Evolutionary conservation across 1,139 yeast species (phyloP).

Genomic region (Yamadazyma pseudoaaseri): DNA sequence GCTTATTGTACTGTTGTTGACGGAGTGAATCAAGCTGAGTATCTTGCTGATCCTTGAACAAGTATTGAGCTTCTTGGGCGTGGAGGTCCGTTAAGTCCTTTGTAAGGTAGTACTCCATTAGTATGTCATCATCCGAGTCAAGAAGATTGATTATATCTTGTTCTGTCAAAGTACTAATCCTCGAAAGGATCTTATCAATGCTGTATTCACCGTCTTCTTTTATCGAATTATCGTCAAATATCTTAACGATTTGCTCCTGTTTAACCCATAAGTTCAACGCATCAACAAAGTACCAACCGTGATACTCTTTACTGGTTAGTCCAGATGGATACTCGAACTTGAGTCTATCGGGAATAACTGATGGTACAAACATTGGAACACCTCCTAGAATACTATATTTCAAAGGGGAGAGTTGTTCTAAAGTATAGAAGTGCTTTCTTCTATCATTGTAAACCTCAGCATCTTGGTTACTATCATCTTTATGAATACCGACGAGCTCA

Average conservation of each 20-base stretch:
- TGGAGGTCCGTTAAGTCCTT: conserved; percentile 29
- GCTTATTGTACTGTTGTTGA: conserved; percentile 18
- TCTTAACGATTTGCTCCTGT: conserved; percentile 12
- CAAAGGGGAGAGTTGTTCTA: conserved; percentile 34
- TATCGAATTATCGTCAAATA: conserved; percentile 8
- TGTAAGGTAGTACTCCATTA: conserved; percentile 31
- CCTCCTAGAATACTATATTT: conserved; percentile 32
- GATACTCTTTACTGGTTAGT: conserved; percentile 13
- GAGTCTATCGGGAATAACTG: conserved; percentile 23
- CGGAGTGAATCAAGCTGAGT: conserved; percentile 12
- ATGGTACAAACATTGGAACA: conserved; percentile 32
- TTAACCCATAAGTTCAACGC: conserved; percentile 28
- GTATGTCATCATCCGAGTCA: conserved; percentile 25
- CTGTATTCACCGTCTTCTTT: conserved; percentile 13
- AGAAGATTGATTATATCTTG: conserved; percentile 19
- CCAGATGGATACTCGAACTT: conserved; percentile 25
- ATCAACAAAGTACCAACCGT: conserved; percentile 24
- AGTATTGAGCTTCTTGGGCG: conserved; percentile 20
- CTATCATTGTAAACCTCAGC: conserved; percentile 30
- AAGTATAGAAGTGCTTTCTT: conserved; percentile 30
- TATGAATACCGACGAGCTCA: conserved; percentile 11
- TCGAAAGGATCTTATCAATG: conserved; percentile 16
- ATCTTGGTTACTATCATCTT: conserved; percentile 11
- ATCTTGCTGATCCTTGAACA: conserved; percentile 22
- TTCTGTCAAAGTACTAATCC: conserved; percentile 19